A percentile compares a stretch with the other conserved stretches of the same genome.
These are phyloP conservation scores for Fusarium phyllophilum DNA, from an alignment of 2,329 filamentous ascomycete genomes.

Conservation along the genomic window DNA sequence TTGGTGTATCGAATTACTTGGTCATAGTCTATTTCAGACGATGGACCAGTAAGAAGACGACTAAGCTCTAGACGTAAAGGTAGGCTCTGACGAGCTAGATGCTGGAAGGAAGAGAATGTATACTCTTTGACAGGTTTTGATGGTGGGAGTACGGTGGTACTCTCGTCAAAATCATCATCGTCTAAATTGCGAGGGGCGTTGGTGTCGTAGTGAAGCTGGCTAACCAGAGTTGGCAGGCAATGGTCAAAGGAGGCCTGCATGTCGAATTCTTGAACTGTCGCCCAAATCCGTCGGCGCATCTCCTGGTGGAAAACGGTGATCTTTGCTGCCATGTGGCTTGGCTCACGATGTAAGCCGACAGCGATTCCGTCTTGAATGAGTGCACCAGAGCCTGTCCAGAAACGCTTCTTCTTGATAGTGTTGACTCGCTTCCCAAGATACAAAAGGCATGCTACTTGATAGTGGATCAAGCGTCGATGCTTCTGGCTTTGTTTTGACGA, in stretches of 20 bases:
- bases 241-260: constrained; percentile 71
- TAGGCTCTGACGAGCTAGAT: constrained; percentile 66
- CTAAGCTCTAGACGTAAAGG: constrained; percentile 67
- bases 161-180: constrained; percentile 67
- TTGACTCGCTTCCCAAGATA: constrained; percentile 71
- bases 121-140: constrained; percentile 64
- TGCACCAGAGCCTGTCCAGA: constrained; percentile 67
- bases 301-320: constrained; percentile 70
- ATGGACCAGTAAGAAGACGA: constrained; percentile 64
- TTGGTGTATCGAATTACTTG: constrained; percentile 70
- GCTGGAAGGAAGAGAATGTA: constrained; percentile 68
- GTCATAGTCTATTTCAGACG: constrained; percentile 68
- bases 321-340: constrained; percentile 63
- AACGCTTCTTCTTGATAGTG: constrained; percentile 72
- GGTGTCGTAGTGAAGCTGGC: constrained; percentile 65
- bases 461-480: constrained; percentile 68
- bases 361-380: constrained; percentile 68
- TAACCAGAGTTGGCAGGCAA: constrained; percentile 66
- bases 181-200: constrained; percentile 67
- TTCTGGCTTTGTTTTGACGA: constrained; percentile 67
- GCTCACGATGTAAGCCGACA: constrained; percentile 69
- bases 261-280: constrained; percentile 70
- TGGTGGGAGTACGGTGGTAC: constrained; percentile 60
- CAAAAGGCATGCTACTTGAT: constrained; percentile 68
- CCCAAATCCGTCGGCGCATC: constrained; percentile 70